phyloP scores from a whole-genome alignment of 306 rosid species.

The Oxytropis ochrocephala region DNA sequence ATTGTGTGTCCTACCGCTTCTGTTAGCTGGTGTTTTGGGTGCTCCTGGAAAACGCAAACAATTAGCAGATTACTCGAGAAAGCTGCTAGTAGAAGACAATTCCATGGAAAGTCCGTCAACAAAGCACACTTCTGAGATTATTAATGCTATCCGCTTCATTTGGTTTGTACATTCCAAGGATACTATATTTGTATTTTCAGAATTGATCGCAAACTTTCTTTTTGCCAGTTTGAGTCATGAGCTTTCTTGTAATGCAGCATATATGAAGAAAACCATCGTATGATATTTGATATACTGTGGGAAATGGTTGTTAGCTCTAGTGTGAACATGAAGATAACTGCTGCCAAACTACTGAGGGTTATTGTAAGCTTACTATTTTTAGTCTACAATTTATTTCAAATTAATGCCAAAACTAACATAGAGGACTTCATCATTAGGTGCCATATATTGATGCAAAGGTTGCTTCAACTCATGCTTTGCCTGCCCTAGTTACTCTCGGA shows the following conservation, averaged over 20 bases:
- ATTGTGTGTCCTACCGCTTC: slow-evolving; percentile 79
- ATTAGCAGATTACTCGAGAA: slow-evolving; percentile 57
- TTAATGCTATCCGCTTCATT: slow-evolving; percentile 80
- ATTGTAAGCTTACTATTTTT: slow-evolving; percentile 47
- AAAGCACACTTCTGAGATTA: slow-evolving; percentile 48
- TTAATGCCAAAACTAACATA: slow-evolving; percentile 10
- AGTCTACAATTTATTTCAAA: slow-evolving; percentile 10
- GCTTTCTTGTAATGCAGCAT: slow-evolving; percentile 54
- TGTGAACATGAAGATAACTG: slow-evolving; percentile 54
- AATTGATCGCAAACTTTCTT: slow-evolving; percentile 8
- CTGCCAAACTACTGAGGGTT: slow-evolving; percentile 66
- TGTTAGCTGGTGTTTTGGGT: slow-evolving; percentile 85
- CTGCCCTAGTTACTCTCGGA: slow-evolving; percentile 85
- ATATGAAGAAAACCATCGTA: slow-evolving; percentile 58
- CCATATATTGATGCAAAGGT: slow-evolving; percentile 70
- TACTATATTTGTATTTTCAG: not conserved
- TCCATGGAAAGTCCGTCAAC: slow-evolving; percentile 39
- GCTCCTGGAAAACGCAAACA: slow-evolving; percentile 55
- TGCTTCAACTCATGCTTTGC: slow-evolving; percentile 70
- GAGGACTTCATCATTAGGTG: slow-evolving; percentile 47
- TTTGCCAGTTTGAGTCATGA: slow-evolving; percentile 5
- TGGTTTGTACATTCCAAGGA: slow-evolving; percentile 52
- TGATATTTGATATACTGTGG: slow-evolving; percentile 75
- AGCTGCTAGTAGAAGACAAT: slow-evolving; percentile 51
- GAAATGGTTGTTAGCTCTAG: slow-evolving; percentile 86